phyloP scores from a whole-genome alignment of 768 basidiomycete genomes.

The Amanita brunnescens region DNA sequence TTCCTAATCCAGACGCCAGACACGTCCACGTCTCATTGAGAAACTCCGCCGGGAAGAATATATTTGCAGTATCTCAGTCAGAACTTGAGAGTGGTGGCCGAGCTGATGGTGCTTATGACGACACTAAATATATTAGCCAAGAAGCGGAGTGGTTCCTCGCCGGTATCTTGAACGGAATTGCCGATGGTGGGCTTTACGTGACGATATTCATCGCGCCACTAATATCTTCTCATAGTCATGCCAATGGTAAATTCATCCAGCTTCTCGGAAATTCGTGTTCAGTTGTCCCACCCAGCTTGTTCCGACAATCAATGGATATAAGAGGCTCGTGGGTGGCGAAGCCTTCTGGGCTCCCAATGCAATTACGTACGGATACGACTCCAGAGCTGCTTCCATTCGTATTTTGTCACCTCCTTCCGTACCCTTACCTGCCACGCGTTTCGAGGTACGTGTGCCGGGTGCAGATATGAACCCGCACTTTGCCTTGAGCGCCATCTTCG shows the following conservation, averaged over 20 bases:
- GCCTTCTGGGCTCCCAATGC: slow-evolving; percentile 93
- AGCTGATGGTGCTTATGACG: slow-evolving; percentile 61
- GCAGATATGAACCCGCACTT: slow-evolving; percentile 97
- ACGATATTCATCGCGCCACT: neutral
- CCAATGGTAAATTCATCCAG: slow-evolving; percentile 49
- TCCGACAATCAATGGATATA: slow-evolving; percentile 95
- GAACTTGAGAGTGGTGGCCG: slow-evolving; percentile 56
- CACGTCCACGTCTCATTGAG: slow-evolving; percentile 90
- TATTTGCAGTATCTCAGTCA: slow-evolving; percentile 64
- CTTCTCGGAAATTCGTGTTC: neutral
- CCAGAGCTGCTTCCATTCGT: slow-evolving; percentile 84
- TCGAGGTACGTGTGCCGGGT: slow-evolving; percentile 92
- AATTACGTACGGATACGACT: slow-evolving; percentile 93
- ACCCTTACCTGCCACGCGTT: slow-evolving; percentile 71
- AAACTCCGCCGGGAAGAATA: slow-evolving; percentile 56
- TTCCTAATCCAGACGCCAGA: slow-evolving; percentile 25
- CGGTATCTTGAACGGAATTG: slow-evolving; percentile 80
- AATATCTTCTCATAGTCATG: slow-evolving; percentile 43
- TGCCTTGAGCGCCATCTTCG: slow-evolving; percentile 80
- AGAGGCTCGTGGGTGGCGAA: slow-evolving; percentile 89
- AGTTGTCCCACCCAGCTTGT: slow-evolving; percentile 42
- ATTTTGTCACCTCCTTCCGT: slow-evolving; percentile 89
- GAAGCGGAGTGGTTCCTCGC: slow-evolving; percentile 91
- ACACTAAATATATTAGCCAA: slow-evolving; percentile 78
- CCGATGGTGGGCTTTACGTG: slow-evolving; percentile 55